Conservation (phyloP, 169 alveolate species). For the Plasmodium adleri region DNA sequence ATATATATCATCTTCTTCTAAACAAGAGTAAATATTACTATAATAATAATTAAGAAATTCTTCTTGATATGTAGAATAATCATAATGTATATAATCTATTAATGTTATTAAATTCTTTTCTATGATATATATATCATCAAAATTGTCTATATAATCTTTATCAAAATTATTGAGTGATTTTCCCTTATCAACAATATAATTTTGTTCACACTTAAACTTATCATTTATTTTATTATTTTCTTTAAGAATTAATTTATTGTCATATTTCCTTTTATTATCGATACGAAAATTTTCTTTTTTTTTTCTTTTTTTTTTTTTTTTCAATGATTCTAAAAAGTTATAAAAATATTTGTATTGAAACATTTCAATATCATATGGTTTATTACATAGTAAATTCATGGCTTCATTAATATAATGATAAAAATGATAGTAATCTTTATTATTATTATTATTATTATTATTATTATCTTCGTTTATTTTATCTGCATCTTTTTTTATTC, state of each 20-base stretch:
- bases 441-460: background rate
- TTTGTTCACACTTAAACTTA: background rate
- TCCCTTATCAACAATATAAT: background rate
- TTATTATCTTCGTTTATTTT: background rate
- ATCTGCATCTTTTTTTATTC: background rate
- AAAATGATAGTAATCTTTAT: slow-evolving; percentile 13
- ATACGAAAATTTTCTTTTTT: background rate
- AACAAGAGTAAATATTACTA: background rate
- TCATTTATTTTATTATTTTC: background rate
- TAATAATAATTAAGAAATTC: slow-evolving; percentile 17
- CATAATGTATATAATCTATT: slow-evolving; percentile 33
- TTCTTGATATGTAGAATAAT: slow-evolving; percentile 67
- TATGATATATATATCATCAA: background rate
- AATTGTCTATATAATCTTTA: background rate
- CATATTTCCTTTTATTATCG: background rate
- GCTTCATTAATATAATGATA: slow-evolving; percentile 63
- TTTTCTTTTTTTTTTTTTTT: background rate
- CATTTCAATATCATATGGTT: slow-evolving; percentile 57
- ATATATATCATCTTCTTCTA: slow-evolving; percentile 14
- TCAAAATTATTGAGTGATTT: background rate
- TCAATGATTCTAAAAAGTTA: slow-evolving; percentile 26
- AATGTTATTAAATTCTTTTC: background rate
- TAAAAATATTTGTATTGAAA: slow-evolving; percentile 43
- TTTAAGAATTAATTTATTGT: background rate
- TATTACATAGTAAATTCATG: slow-evolving; percentile 43